Percentiles rank a stretch among this genome's conserved stretches.
Evolutionary conservation across 1,284 basidiomycete species (phyloP).

Genomic region (Tremellales sp.): DNA sequence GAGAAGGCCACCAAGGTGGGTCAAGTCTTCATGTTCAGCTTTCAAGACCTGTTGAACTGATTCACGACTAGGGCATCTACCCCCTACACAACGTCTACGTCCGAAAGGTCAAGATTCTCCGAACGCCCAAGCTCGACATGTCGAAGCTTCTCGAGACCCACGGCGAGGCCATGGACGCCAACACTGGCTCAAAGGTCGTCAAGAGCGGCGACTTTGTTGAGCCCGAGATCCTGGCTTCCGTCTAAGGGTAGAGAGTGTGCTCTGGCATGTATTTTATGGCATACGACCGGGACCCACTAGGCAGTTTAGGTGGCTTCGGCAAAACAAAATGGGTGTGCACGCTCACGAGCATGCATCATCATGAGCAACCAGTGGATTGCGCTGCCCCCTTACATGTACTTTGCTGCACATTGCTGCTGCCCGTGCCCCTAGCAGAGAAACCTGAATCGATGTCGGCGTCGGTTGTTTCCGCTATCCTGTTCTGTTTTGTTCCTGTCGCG

Average conservation of each 20-base stretch:
- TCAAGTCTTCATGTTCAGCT: not conserved
- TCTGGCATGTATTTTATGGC: slow-evolving; percentile 36
- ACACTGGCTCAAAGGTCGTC: slow-evolving; percentile 44
- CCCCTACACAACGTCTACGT: slow-evolving; percentile 98
- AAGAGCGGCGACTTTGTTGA: slow-evolving; percentile 49
- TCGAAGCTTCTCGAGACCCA: slow-evolving; percentile 94
- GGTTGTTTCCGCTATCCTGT: too few species aligned
- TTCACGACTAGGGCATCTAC: slow-evolving; percentile 72
- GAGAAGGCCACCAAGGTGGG: slow-evolving; percentile 78
- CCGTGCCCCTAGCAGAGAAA: too few species aligned
- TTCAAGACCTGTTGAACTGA: not conserved
- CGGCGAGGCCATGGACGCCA: slow-evolving; percentile 76
- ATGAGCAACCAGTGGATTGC: not conserved
- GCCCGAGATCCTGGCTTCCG: slow-evolving; percentile 49
- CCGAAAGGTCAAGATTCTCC: slow-evolving; percentile 94
- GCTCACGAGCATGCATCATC: not conserved
- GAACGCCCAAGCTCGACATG: slow-evolving; percentile 94
- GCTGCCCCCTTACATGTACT: too few species aligned
- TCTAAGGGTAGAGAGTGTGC: slow-evolving; percentile 32
- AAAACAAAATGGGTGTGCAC: not conserved
- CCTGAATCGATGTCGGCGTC: too few species aligned
- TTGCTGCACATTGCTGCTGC: too few species aligned
- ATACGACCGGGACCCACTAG: too few species aligned
- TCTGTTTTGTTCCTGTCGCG: too few species aligned
- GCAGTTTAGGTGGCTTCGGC: too few species aligned